Evolutionary conservation across 352 stramenopile species (phyloP).

Genomic region (Phytophthora fragariae): DNA sequence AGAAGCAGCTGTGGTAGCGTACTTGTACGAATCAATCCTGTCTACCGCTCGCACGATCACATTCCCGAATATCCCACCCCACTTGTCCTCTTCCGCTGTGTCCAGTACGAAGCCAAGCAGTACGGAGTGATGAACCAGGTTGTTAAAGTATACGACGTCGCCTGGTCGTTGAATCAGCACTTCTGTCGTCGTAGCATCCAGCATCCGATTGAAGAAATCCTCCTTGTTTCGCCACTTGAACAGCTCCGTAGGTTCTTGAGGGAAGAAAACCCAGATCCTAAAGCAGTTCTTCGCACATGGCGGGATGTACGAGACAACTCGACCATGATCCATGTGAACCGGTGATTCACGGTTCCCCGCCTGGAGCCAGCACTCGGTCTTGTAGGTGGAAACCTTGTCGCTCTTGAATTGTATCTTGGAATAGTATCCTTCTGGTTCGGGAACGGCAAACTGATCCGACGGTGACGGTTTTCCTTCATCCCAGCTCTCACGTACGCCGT

Average conservation of each 20-base stretch:
- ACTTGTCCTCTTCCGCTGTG: background rate
- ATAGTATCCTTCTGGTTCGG: no score
- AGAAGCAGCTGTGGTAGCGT: background rate
- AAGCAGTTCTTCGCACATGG: slow-evolving; percentile 5
- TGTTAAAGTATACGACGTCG: slow-evolving; percentile 8
- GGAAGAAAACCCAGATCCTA: slow-evolving; percentile 21
- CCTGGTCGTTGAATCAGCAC: background rate
- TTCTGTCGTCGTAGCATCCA: background rate
- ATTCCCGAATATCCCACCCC: background rate
- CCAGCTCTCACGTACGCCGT: background rate
- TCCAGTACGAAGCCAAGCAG: background rate
- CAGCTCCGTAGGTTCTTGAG: background rate
- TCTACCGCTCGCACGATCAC: slow-evolving; percentile 8
- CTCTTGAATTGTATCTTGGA: no score
- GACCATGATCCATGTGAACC: slow-evolving; percentile 10
- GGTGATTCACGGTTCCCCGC: slow-evolving; percentile 3
- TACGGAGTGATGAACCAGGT: background rate
- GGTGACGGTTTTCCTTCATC: no score
- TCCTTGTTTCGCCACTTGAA: slow-evolving; percentile 1
- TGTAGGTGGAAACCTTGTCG: no score
- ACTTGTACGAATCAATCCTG: slow-evolving; percentile 1
- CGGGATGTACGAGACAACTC: slow-evolving; percentile 5
- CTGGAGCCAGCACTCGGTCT: slow-evolving; percentile 9
- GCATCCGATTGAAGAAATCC: slow-evolving; percentile 10
- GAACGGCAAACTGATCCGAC: no score